Evolutionary conservation across 768 basidiomycete genomes (phyloP).

Genomic region (Fibroporia radiculosa): DNA sequence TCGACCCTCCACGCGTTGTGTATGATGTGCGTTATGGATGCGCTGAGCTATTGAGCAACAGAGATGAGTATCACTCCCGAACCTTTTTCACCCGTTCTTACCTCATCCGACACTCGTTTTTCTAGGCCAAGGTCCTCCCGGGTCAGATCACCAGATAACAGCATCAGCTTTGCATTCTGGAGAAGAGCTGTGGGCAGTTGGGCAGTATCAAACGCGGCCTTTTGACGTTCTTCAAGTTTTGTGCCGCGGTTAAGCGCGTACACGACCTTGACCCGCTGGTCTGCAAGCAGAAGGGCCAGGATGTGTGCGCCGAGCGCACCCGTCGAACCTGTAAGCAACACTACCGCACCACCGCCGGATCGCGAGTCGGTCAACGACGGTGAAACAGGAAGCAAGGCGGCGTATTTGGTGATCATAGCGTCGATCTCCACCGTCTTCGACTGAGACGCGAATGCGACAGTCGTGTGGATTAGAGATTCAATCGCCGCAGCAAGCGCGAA

Average conservation of each 20-base stretch:
- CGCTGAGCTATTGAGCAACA: conserved; percentile 3
- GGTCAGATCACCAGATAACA: conserved; percentile 15
- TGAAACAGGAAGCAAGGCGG: conserved; percentile 8
- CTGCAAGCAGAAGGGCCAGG: conserved; percentile 17
- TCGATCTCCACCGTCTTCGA: conserved; percentile 5
- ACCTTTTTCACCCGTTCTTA: neutral
- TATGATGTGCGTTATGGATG: conserved; percentile 10
- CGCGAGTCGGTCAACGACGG: neutral
- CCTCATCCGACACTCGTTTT: conserved; percentile 9
- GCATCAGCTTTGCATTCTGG: conserved; percentile 8
- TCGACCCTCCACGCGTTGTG: conserved; percentile 38
- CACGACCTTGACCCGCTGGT: conserved; percentile 13
- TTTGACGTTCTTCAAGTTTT: conserved; percentile 8
- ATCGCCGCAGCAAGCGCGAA: conserved; percentile 2
- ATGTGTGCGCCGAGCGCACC: conserved; percentile 24
- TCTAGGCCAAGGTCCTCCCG: conserved; percentile 13
- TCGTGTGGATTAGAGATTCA: conserved; percentile 7
- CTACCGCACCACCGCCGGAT: conserved; percentile 10
- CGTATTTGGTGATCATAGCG: conserved; percentile 35
- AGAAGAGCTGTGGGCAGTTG: conserved; percentile 10
- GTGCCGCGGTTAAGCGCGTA: conserved; percentile 21
- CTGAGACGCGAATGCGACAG: conserved; percentile 12
- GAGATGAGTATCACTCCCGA: neutral
- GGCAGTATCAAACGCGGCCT: conserved; percentile 11
- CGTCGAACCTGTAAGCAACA: conserved; percentile 27